Conservation (phyloP, 2,329 filamentous ascomycete genomes). For the Aspergillus sp. region DNA sequence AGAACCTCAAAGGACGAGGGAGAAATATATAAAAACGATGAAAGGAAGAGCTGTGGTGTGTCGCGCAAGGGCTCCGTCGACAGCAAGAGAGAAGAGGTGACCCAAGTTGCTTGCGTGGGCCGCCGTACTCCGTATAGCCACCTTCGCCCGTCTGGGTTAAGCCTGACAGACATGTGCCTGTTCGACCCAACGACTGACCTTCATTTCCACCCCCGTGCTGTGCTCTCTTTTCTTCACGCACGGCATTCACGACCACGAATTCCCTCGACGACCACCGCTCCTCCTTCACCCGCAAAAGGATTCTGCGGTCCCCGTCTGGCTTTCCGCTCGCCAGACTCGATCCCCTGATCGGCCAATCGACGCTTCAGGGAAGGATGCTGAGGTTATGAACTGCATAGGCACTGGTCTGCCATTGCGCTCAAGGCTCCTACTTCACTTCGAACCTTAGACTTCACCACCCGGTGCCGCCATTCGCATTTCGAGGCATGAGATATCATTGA, state of each 20-base stretch:
- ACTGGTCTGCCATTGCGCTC: slow-evolving; percentile 41
- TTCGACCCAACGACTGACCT: slow-evolving; percentile 24
- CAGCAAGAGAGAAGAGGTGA: slow-evolving; percentile 5
- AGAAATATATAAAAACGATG: neutral
- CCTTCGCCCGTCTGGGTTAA: slow-evolving; percentile 22
- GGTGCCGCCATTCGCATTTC: slow-evolving; percentile 19
- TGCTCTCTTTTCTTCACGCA: slow-evolving; percentile 13
- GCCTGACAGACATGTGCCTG: slow-evolving; percentile 25
- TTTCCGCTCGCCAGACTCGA: slow-evolving; percentile 10
- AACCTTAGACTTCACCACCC: slow-evolving; percentile 21
- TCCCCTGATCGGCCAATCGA: slow-evolving; percentile 14
- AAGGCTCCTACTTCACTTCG: slow-evolving; percentile 39
- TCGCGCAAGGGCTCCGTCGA: neutral
- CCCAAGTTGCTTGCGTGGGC: slow-evolving; percentile 17
- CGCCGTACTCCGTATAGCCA: slow-evolving; percentile 18
- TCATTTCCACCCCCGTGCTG: slow-evolving; percentile 8
- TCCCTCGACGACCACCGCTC: slow-evolving; percentile 3
- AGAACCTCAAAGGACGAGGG: neutral
- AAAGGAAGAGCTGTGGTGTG: neutral
- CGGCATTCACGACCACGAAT: slow-evolving; percentile 2
- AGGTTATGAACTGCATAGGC: slow-evolving; percentile 42
- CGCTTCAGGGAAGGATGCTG: slow-evolving; percentile 32
- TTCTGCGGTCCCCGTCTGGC: slow-evolving; percentile 5
- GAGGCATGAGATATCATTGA: slow-evolving; percentile 31
- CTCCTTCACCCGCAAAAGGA: slow-evolving; percentile 2